Percentiles rank a stretch among this genome's conserved stretches.
Evolutionary conservation across 495 filamentous ascomycete genomes (phyloP).

Genomic region (Penicillium arizonense): DNA sequence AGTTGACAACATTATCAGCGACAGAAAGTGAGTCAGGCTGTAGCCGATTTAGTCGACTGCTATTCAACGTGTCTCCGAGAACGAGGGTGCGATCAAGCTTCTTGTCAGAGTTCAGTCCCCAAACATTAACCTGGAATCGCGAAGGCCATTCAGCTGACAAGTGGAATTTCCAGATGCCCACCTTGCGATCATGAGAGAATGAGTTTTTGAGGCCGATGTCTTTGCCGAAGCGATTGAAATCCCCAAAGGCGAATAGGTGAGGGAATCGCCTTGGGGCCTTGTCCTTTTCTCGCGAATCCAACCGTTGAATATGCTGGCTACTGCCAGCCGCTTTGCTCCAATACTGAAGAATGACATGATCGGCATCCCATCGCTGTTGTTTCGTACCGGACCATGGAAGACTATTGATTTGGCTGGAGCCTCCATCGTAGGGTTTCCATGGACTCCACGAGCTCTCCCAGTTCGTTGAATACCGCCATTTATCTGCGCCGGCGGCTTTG

Average conservation of each 20-base stretch:
- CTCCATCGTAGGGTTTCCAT: constrained; percentile 55
- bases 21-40: constrained; percentile 52
- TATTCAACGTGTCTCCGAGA: constrained; percentile 58
- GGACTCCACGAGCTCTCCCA: constrained; percentile 59
- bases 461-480: constrained; percentile 62
- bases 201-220: constrained; percentile 58
- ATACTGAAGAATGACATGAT: constrained; percentile 67
- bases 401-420: constrained; percentile 40
- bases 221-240: constrained; percentile 67
- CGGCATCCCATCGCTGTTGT: constrained; percentile 60
- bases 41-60: constrained; percentile 60
- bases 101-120: constrained; percentile 67
- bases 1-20: constrained; percentile 54
- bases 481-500: constrained; percentile 60
- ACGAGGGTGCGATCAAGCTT: constrained; percentile 58
- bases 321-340: constrained; percentile 65
- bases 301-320: constrained; percentile 61
- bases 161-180: constrained; percentile 54
- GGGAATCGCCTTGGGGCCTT: constrained; percentile 51
- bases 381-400: constrained; percentile 60
- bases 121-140: constrained; percentile 62
- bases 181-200: constrained; percentile 42
- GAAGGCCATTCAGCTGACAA: constrained; percentile 63
- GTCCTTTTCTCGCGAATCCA: constrained; percentile 45
- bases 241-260: constrained; percentile 62